Base-by-base conservation (phyloP, 192 early-diverging fungal species). In the Chytriomyces sp. region DNA sequence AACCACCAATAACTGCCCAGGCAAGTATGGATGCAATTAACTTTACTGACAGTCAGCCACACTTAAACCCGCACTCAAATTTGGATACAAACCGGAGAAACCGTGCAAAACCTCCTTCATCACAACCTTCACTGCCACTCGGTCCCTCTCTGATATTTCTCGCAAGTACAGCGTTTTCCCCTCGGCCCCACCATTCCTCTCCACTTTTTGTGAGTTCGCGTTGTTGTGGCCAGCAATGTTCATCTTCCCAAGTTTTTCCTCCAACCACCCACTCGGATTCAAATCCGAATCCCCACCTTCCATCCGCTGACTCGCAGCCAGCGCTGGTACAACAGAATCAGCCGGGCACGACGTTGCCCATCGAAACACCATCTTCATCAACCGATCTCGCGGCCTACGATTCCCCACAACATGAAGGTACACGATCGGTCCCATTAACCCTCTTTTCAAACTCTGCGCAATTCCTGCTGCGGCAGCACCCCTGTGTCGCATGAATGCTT, bases 81-180 rank as follows among this genome's bases (percentile, higher is more conserved):
- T 28, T 49, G 77, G 77, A 45, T 66, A 78, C 26, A 26, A 9
- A 16, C 6, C 28, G 3, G 10, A 57, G 47, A 78, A 72, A 49
- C 50, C 65, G 5, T n/a, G 44, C 13, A 78, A 35, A 9, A 78
- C 69, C 24, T 72, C 77, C 20, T 48, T 60, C 66, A 78, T 59
- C 18, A 23, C 69, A 0, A 1, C 35, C 48, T 78, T 13, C 23
- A 78, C 44, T 0, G 46, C 61, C 23, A 24, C 43, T 8, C 44
- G 44, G 28, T 78, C 45, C 48, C 44, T 47, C 59, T 26, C 28
- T 16, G 50, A 20, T n/a, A 57, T 24, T 11, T 70, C 50, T 5
- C 61, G 16, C 53, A 57, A 57, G 4, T 35, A 35, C 0, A 4
- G 3, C 35, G 35, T 35, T 35, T 35, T 35, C 35, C 35, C 35